Conservation (phyloP, 768 basidiomycete genomes). For the Aureoboletus auriporus region DNA sequence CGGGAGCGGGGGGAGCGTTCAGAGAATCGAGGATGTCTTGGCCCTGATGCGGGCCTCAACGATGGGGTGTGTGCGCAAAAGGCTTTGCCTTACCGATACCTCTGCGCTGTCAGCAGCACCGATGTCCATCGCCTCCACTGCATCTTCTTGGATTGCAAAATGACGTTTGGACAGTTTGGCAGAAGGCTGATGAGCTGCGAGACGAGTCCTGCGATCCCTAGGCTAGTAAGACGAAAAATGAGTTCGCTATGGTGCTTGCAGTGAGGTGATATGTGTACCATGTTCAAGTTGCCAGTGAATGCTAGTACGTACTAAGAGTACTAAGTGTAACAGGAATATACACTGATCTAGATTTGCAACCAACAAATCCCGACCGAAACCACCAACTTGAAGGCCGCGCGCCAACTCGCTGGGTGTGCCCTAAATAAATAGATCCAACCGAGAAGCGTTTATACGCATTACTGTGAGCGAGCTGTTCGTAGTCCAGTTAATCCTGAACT, state of each 20-base stretch:
- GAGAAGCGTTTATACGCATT: too few species aligned
- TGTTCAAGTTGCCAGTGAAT: neutral
- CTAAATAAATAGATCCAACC: too few species aligned
- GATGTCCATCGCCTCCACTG: constrained; percentile 45
- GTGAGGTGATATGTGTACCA: constrained; percentile 17
- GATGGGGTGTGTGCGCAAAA: too few species aligned
- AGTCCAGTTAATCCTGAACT: constrained; percentile 1
- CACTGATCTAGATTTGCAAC: too few species aligned
- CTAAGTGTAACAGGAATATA: too few species aligned
- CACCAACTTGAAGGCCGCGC: too few species aligned
- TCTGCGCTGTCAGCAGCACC: constrained; percentile 33
- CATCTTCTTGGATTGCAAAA: constrained; percentile 48
- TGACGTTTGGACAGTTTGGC: constrained; percentile 45
- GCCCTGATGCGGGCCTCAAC: constrained; percentile 30
- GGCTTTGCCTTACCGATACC: constrained; percentile 36
- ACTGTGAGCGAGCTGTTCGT: too few species aligned
- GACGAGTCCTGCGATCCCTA: constrained; percentile 38
- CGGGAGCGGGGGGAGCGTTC: constrained; percentile 19
- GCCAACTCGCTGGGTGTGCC: too few species aligned
- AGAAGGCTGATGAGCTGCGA: constrained; percentile 47
- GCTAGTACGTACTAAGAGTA: too few species aligned
- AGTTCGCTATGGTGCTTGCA: neutral
- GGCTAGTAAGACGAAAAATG: constrained; percentile 23
- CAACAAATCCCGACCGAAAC: too few species aligned
- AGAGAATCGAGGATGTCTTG: constrained; percentile 41